phyloP scores from a whole-genome alignment of 805 yeast genomes.

The Lachancea thermotolerans region DNA sequence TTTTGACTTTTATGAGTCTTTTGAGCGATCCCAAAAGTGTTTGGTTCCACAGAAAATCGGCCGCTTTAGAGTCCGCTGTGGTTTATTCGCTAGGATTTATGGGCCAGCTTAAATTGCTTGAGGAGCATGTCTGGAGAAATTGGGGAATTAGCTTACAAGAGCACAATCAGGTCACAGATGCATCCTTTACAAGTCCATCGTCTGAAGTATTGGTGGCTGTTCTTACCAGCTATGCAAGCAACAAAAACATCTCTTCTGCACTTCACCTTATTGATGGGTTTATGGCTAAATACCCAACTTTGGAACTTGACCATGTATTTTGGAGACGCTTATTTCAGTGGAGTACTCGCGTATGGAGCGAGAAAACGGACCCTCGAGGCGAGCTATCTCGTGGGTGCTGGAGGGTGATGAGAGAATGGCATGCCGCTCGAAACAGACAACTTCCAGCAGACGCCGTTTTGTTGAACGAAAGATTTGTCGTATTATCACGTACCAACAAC shows the following conservation, averaged over 20 bases:
- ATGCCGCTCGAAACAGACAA: slow-evolving; percentile 7
- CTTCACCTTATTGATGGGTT: slow-evolving; percentile 16
- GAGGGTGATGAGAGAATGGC: slow-evolving; percentile 23
- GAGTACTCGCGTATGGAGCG: slow-evolving; percentile 15
- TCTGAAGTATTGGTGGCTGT: slow-evolving; percentile 19
- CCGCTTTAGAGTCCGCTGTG: slow-evolving; percentile 18
- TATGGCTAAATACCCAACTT: slow-evolving; percentile 15
- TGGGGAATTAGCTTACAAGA: slow-evolving; percentile 12
- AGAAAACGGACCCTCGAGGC: slow-evolving; percentile 13
- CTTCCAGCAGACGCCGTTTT: slow-evolving; percentile 18
- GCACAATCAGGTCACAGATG: not conserved
- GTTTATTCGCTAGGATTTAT: slow-evolving; percentile 22
- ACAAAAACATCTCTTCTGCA: slow-evolving; percentile 13
- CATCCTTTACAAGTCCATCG: slow-evolving; percentile 10
- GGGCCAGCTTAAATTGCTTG: slow-evolving; percentile 15
- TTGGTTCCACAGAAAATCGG: slow-evolving; percentile 7
- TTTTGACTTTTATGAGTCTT: slow-evolving; percentile 12
- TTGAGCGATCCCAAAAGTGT: slow-evolving; percentile 9
- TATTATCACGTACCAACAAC: slow-evolving; percentile 15
- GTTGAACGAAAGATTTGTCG: slow-evolving; percentile 12
- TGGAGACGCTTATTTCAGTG: slow-evolving; percentile 25
- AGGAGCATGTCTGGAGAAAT: slow-evolving; percentile 12
- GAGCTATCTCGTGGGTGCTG: slow-evolving; percentile 17
- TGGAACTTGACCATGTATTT: slow-evolving; percentile 17
- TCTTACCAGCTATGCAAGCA: slow-evolving; percentile 16